These are phyloP conservation scores for Rhinocladiella mackenziei DNA, from an alignment of 2,329 filamentous ascomycete genomes.

Conservation along the genomic window DNA sequence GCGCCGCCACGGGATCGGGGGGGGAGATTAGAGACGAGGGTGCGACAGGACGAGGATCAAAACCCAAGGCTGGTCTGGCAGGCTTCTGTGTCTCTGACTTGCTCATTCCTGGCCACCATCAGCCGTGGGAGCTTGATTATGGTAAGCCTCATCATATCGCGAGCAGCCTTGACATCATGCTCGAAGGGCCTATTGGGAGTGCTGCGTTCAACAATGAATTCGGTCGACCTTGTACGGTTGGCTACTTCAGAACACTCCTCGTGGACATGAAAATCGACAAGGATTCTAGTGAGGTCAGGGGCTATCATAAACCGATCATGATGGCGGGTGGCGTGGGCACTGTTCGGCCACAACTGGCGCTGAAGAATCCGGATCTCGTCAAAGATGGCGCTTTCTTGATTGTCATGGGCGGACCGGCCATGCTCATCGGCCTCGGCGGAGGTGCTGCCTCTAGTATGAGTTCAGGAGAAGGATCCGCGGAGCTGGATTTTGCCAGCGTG, in stretches of 20 bases:
- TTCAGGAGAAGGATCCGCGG: conserved; percentile 81
- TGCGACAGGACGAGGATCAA: conserved; percentile 86
- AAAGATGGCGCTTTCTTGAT: conserved; percentile 84
- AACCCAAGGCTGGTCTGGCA: conserved; percentile 83
- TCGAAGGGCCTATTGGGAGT: conserved; percentile 91
- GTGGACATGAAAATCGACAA: conserved; percentile 61
- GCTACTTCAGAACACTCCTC: conserved; percentile 87
- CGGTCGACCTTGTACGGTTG: conserved; percentile 79
- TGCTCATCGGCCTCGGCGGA: conserved; percentile 94
- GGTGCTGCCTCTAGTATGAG: conserved; percentile 90
- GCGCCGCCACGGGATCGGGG: conserved; percentile 90
- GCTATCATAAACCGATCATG: conserved; percentile 98
- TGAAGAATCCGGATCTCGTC: conserved; percentile 77
- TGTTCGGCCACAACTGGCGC: conserved; percentile 81
- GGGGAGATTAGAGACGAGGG: conserved; percentile 96
- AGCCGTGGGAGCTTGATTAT: conserved; percentile 81
- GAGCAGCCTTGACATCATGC: conserved; percentile 93
- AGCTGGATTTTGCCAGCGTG: conserved; percentile 94
- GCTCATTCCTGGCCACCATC: conserved; percentile 73
- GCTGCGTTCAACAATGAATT: conserved; percentile 98
- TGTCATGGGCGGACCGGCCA: conserved; percentile 90
- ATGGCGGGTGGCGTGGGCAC: conserved; percentile 93
- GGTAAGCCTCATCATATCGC: conserved; percentile 89
- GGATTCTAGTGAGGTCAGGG: conserved; percentile 67
- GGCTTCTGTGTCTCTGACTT: conserved; percentile 96